Base-by-base conservation (phyloP, 2,329 filamentous ascomycete species). In the Pseudogymnoascus sp. region DNA sequence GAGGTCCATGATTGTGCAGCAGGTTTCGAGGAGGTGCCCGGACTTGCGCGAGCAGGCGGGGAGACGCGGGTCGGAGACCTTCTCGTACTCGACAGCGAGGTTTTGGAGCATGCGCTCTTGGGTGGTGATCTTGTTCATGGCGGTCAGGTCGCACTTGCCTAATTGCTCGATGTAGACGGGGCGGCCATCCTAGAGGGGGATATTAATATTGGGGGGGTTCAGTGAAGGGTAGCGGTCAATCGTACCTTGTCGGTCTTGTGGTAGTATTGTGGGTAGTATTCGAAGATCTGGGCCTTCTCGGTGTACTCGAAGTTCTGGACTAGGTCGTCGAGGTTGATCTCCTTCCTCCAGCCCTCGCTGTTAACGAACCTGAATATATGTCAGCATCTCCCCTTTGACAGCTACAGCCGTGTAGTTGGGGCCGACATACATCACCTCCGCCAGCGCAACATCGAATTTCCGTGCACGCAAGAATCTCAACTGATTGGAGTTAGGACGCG, bases 181-280 rank as follows among this genome's bases (percentile, higher is more conserved):
- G 70, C 95, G 90, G 70, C 95, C 95, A 79, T 97, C 95, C 92
- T 96, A 61, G 11, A n/a, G 17, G 44, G 13, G 17, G 0, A 21
- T 62, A 60, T 71, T 61, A 72, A 64, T 57, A 31, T 42, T n/a
- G 60, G 11, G 38, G 38, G 26, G 17, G 31, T 23, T 11, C 35
- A 8, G 40, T n/a, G 28, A 47, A 61, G 63, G 33, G 11, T 17
- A 10, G 36, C 63, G 61, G 36, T 10, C 33, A n/a, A 21, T 59
- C 64, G 35, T 76, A 88, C 86, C 79, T 91, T 92, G 78, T 95
- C 91, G 11, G 87, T 93, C 82, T 97, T 97, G 85, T 99, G 95
- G 81, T 99, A 99, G 82, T 95, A 99, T 79, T 99, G 95, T 59
- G 91, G 91, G 79, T 99, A 99, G 82, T 90, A 96, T 78, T 93